Base-by-base conservation (phyloP, 805 yeast species). In the Wickerhamiella lipophila region DNA sequence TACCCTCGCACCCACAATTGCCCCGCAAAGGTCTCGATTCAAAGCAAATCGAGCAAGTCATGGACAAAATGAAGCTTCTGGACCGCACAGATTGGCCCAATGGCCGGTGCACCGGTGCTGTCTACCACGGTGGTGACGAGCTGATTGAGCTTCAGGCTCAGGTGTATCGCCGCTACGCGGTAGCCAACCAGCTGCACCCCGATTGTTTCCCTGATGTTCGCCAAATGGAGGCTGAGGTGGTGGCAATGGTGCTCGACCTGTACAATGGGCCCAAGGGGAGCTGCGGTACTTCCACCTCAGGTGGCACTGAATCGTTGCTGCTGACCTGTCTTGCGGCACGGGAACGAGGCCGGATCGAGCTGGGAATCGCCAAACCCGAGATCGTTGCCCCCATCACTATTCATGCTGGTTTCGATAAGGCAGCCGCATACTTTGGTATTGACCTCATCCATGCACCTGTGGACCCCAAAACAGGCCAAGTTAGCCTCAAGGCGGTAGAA, bases 181-280 rank as follows among this genome's bases (percentile, higher is more conserved):
- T 88, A 21, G 86, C 96, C 1, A 89, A 92, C 66, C 98, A 92
- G 66, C 70, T 89, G 46, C 98, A 89, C 63, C 98, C 98, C 0
- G 97, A 89, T 65, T 92, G 87, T 3, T 89, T 89, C 61, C 98
- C 97, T 0, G 97, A 94, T 5, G 83, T 89, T 6, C 77, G 98
- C 39, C 87, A 89, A 64, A 88, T 89, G 95, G 98, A 89, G 61
- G 70, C 95, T 6, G 97, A 92, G 60, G 85, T 88, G 9, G 96
- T 89, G 3, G 71, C 89, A 1, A 92, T 92, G 97, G 88, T 83
- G 4, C 68, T 92, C 53, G 73, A 71, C 16, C 60, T 88, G 58
- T 89, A 81, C 68, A 74, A 88, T 63, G 95, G 89, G 0, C 96
- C 96, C 0, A 67, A 70, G 43, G 70, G 71, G 1, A 78, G 79